Conservation (phyloP, 2,329 filamentous ascomycete genomes). For the Mariannaea sp. region DNA sequence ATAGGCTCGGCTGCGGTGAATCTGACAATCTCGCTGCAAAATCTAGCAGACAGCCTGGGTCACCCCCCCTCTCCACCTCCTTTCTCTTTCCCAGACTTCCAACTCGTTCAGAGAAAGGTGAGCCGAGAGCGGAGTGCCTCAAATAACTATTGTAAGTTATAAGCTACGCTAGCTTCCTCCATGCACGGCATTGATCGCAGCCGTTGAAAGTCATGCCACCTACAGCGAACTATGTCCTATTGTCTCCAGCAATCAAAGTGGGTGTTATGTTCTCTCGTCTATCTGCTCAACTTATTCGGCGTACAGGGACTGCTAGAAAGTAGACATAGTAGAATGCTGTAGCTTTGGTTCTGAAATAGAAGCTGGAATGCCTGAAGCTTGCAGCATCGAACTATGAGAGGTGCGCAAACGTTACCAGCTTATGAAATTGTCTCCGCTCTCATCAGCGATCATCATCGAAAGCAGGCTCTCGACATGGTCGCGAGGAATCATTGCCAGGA, state of each 20-base stretch:
- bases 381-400: too few species aligned
- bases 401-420: too few species aligned
- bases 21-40: constrained; percentile 19
- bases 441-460: constrained; percentile 19
- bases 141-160: not conserved
- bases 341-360: not conserved
- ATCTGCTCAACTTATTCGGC: not conserved
- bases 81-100: too few species aligned
- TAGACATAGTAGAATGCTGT: not conserved
- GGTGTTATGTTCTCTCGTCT: not conserved
- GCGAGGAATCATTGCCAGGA: constrained; percentile 13
- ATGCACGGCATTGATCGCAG: constrained; percentile 37
- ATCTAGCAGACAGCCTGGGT: constrained; percentile 3
- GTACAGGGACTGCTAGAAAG: not conserved
- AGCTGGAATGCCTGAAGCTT: not conserved
- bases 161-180: constrained; percentile 5
- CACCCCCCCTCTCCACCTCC: not conserved
- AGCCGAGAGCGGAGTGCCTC: constrained; percentile 1
- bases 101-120: not conserved
- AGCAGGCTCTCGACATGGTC: constrained; percentile 19
- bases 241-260: not conserved
- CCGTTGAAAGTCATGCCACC: constrained; percentile 39
- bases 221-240: not conserved
- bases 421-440: constrained; percentile 13
- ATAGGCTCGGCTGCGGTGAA: constrained; percentile 16